Base-by-base conservation (phyloP, 495 filamentous ascomycete genomes). In the Cairneyella variabilis region DNA sequence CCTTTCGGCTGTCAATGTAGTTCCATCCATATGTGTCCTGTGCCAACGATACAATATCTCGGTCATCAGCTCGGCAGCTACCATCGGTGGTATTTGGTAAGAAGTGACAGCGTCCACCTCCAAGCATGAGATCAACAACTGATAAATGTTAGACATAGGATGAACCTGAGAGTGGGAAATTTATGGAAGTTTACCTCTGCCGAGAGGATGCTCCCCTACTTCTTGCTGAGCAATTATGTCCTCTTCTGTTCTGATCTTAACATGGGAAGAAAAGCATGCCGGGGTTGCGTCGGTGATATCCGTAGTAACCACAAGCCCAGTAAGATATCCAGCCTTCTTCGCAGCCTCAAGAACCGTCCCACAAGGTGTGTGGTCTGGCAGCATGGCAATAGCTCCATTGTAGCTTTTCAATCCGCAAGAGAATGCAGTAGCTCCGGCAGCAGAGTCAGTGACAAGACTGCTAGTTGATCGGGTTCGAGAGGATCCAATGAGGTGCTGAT, bases 261-360 rank as follows among this genome's bases (percentile, higher is more conserved):
- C 93, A 67, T 97, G 95, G 17, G 89, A 80, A 0, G 90, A 91
- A 65, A 97, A 98, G 68, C 89, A 95, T 3, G 93, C 93, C 0
- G 93, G 93, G n/a, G 93, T 98, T 10, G 93, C 93, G 71, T 98
- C 93, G 3, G 93, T 97, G 59, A 97, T 84, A 36, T 93, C 79
- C 0, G 93, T 98, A 2, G 93, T 98, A 17, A 97, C 93, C 7
- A 97, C 93, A 62, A 98, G 66, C 7, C 95, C 93, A 1, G 93
- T 98, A 70, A 84, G 85, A 59, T 96, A 97, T 1, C 93, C 93
- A 1, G 85, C 86, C 63, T 83, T 77, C 69, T 96, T 91, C 46
- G 93, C 93, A 0, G 93, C 93, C 72, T 98, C 93, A 21, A 98
- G 78, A 2, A 98, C 89, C 2, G 90, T 96, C 3, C 92, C 95